phyloP scores from a whole-genome alignment of 1,139 yeast species.

The Nakaseomyces kungkrabaensis region DNA sequence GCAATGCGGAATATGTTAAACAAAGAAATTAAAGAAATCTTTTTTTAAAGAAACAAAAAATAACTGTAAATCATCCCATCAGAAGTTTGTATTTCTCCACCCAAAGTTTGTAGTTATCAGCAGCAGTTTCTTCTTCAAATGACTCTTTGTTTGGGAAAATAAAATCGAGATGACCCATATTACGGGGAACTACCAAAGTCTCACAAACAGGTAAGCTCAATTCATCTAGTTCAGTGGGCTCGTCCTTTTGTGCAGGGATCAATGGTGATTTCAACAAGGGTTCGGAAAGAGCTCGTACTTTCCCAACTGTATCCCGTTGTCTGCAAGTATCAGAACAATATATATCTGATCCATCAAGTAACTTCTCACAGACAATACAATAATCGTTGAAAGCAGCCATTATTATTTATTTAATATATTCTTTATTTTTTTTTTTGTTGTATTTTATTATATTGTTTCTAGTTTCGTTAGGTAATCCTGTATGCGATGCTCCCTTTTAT shows the following conservation, averaged over 20 bases:
- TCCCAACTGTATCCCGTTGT: slow-evolving; percentile 30
- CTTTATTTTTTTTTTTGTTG: neutral
- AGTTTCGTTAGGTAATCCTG: too few relatives aligned
- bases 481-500: too few relatives aligned
- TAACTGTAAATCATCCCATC: neutral
- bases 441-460: too few relatives aligned
- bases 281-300: neutral
- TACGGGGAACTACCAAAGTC: neutral
- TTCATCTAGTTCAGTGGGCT: neutral
- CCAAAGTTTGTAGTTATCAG: slow-evolving; percentile 16
- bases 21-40: neutral
- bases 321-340: slow-evolving; percentile 54
- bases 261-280: slow-evolving; percentile 4
- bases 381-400: slow-evolving; percentile 53
- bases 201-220: neutral
- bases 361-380: slow-evolving; percentile 53
- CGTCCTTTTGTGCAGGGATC: slow-evolving; percentile 2
- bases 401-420: neutral
- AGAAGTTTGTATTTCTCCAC: slow-evolving; percentile 5
- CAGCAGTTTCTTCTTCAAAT: slow-evolving; percentile 9
- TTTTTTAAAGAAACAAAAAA: neutral
- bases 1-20: neutral
- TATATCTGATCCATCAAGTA: slow-evolving; percentile 35
- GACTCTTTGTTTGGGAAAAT: neutral
- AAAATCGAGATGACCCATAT: neutral